These are phyloP conservation scores for Aphanomyces euteiches DNA, from an alignment of 352 stramenopile species.

Conservation along the genomic window DNA sequence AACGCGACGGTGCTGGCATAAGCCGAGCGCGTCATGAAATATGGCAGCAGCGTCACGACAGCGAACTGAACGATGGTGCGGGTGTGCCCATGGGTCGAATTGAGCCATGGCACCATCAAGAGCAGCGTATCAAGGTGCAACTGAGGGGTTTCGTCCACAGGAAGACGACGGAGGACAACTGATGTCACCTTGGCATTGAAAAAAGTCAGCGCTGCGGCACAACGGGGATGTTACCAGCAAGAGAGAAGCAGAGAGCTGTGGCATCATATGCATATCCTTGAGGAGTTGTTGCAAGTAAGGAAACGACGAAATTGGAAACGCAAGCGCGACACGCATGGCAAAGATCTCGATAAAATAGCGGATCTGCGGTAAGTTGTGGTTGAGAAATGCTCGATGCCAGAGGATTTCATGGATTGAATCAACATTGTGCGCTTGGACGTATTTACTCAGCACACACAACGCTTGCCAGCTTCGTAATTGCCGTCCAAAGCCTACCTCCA, in stretches of 20 bases:
- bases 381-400: slow-evolving; percentile 45
- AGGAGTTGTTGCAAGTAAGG: slow-evolving; percentile 47
- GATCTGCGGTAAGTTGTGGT: slow-evolving; percentile 59
- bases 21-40: slow-evolving; percentile 45
- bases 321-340: slow-evolving; percentile 58
- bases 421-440: slow-evolving; percentile 39
- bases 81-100: slow-evolving; percentile 74
- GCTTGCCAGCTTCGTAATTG: slow-evolving; percentile 77
- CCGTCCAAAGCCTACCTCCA: slow-evolving; percentile 46
- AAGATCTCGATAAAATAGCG: slow-evolving; percentile 83
- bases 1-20: slow-evolving; percentile 36
- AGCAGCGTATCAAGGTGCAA: slow-evolving; percentile 23
- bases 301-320: slow-evolving; percentile 41
- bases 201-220: no score
- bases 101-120: slow-evolving; percentile 67
- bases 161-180: slow-evolving; percentile 5
- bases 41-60: slow-evolving; percentile 57
- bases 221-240: slow-evolving; percentile 41
- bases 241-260: slow-evolving; percentile 61
- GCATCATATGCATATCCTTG: slow-evolving; percentile 61
- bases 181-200: neutral
- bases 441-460: slow-evolving; percentile 61
- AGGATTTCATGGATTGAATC: slow-evolving; percentile 39
- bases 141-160: slow-evolving; percentile 10
- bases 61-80: slow-evolving; percentile 76